phyloP scores from a whole-genome alignment of 2,329 filamentous ascomycete genomes.

The Xylaria digitata region DNA sequence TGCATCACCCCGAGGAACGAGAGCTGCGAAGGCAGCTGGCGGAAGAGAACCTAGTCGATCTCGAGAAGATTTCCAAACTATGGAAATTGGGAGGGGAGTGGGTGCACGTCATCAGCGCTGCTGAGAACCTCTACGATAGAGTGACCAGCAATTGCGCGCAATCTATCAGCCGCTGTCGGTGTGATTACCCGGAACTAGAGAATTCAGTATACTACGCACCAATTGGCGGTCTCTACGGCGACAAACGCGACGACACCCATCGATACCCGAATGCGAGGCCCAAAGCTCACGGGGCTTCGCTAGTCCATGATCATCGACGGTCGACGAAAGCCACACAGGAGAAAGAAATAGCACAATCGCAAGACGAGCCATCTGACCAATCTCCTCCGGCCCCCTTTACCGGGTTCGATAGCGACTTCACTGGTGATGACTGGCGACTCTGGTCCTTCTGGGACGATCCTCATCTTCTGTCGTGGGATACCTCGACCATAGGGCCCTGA shows the following conservation, averaged over 20 bases:
- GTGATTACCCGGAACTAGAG: conserved; percentile 33
- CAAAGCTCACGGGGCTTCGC: not conserved
- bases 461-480: conserved; percentile 36
- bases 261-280: not conserved
- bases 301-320: conserved; percentile 1
- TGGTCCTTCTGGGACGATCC: conserved; percentile 40
- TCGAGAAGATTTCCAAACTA: conserved; percentile 31
- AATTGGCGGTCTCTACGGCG: conserved; percentile 27
- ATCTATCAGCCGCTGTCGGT: conserved; percentile 22
- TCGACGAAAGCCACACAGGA: conserved; percentile 4
- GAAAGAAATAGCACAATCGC: conserved; percentile 4
- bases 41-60: conserved; percentile 33
- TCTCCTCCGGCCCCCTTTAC: conserved; percentile 22
- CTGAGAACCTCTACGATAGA: conserved; percentile 33
- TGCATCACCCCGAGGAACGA: conserved; percentile 26
- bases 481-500: conserved; percentile 33
- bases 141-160: conserved; percentile 26
- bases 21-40: conserved; percentile 30
- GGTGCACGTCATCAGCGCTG: conserved; percentile 32
- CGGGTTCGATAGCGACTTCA: conserved; percentile 22
- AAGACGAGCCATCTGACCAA: conserved; percentile 14
- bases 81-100: conserved; percentile 37
- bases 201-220: conserved; percentile 36
- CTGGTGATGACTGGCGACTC: conserved; percentile 34
- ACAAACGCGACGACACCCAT: conserved; percentile 12